A percentile compares a stretch with the other conserved stretches of the same genome.
phyloP scores from a whole-genome alignment of 2,329 filamentous ascomycete species.

The Ceratocystis albifundus region DNA sequence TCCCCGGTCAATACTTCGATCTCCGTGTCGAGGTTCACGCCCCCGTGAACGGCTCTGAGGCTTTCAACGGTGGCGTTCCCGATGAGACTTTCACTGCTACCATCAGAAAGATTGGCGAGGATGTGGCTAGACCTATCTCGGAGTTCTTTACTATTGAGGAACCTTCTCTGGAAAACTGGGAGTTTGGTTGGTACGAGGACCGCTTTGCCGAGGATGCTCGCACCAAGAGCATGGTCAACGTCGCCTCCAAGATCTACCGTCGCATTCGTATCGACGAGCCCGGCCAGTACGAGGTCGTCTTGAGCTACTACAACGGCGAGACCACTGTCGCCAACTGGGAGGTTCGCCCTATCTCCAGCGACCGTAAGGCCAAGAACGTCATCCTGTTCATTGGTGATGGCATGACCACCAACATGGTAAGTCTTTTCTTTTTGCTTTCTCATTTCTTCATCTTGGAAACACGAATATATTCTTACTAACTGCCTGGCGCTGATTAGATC shows the following conservation, averaged over 20 bases:
- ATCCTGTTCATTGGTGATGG: conserved; percentile 70
- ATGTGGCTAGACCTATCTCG: conserved; percentile 41
- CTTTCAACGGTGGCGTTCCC: conserved; percentile 54
- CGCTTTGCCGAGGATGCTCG: conserved; percentile 63
- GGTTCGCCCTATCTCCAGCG: conserved; percentile 57
- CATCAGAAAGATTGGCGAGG: conserved; percentile 52
- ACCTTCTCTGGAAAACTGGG: conserved; percentile 66
- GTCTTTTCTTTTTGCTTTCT: too few relatives aligned
- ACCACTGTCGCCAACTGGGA: conserved; percentile 65
- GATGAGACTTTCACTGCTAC: conserved; percentile 67
- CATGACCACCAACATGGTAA: conserved; percentile 60
- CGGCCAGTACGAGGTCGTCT: conserved; percentile 63
- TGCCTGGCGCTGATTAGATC: conserved; percentile 33
- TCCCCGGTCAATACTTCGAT: conserved; percentile 74
- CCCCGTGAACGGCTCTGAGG: conserved; percentile 69
- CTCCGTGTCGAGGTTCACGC: conserved; percentile 74
- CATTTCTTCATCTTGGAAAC: background rate
- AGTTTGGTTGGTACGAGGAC: conserved; percentile 77
- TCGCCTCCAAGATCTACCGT: conserved; percentile 68
- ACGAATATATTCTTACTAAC: background rate
- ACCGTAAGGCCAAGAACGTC: conserved; percentile 72
- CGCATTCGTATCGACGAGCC: conserved; percentile 65
- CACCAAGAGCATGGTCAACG: conserved; percentile 62
- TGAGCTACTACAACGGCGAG: conserved; percentile 62
- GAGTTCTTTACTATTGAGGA: conserved; percentile 60